Base-by-base conservation (phyloP, 345 rosid genomes). In the Hypericum androsaemum region DNA sequence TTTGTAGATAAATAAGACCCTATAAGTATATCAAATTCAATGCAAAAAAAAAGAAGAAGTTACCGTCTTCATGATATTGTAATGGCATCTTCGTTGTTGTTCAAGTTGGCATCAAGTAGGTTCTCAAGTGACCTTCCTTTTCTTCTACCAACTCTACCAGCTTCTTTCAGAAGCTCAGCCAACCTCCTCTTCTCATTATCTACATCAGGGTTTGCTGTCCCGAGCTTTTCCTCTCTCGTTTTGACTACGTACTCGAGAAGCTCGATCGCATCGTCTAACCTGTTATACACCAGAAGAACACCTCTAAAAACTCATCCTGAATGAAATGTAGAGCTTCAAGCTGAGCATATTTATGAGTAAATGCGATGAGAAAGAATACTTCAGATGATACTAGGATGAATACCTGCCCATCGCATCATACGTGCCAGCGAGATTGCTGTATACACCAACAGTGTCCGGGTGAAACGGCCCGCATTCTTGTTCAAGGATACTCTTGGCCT, bases 351-450 rank as follows among this genome's bases (percentile, higher is more conserved):
- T 22, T 22, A 22, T 22, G 32, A 22, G 2, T 22, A 22, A 22
- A 22, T 1, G 32, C 4, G 32, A 22, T n/a, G n/a, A n/a, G n/a
- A 22, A 4, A 22, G 1, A 22, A 22, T 22, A 22, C 32, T 22
- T 22, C 32, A 22, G 32, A 22, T 22, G 32, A 22, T 22, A 4
- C 32, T 1, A 22, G 32, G 32, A 22, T 22, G 32, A 22, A 22
- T 63, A 92, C 98, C 98, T 88, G 57, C 98, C 98, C 89, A 92
- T 84, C 16, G 98, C 98, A 64, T 92, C 98, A 63, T 88, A 92
- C 7, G 95, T 88, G 36, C 98, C 96, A 5, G 98, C 96, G 7
- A 92, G 86, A 49, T 92, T 92, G 78, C 94, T 87, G 56, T 88
- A 92, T 7, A 88, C 95, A 11, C 83, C 95, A 48, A 88, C 71